phyloP scores from a whole-genome alignment of 306 rosid species.

The Pyrus betulifolia region DNA sequence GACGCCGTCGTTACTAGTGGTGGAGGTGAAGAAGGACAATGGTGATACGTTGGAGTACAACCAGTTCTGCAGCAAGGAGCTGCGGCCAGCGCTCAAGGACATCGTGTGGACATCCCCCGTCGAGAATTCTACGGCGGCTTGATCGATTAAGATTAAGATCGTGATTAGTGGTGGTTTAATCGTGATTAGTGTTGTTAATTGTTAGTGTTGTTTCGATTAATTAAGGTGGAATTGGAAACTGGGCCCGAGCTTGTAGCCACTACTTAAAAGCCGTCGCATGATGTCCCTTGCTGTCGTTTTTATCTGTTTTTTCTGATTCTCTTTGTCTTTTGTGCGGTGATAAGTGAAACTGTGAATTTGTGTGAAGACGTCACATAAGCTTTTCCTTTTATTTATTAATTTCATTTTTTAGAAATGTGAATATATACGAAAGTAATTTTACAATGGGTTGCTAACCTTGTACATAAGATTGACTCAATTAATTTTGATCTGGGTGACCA shows the following conservation, averaged over 20 bases:
- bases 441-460: no score
- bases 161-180: not conserved
- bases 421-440: no score
- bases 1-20: conserved; percentile 74
- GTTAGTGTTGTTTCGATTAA: not conserved
- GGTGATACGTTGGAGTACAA: conserved; percentile 89
- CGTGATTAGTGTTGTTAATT: not conserved
- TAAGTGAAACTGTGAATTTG: not conserved
- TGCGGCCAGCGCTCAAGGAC: conserved; percentile 88
- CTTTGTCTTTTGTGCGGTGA: not conserved
- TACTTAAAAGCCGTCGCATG: not conserved
- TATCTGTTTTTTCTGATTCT: not conserved
- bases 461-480: no score
- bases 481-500: no score
- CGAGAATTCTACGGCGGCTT: conserved; percentile 31
- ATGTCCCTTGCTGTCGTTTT: not conserved
- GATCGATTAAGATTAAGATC: not conserved
- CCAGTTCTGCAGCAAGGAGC: conserved; percentile 86
- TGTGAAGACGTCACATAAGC: not conserved
- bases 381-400: not conserved
- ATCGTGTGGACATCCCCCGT: conserved; percentile 60
- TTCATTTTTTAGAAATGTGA: not conserved
- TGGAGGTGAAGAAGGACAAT: conserved; percentile 79
- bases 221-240: not conserved
- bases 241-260: not conserved